Percentiles rank a stretch among this genome's conserved stretches.
These are phyloP conservation scores for Chlamydomonas incerta DNA, from an alignment of 139 green algal species.

Conservation along the genomic window DNA sequence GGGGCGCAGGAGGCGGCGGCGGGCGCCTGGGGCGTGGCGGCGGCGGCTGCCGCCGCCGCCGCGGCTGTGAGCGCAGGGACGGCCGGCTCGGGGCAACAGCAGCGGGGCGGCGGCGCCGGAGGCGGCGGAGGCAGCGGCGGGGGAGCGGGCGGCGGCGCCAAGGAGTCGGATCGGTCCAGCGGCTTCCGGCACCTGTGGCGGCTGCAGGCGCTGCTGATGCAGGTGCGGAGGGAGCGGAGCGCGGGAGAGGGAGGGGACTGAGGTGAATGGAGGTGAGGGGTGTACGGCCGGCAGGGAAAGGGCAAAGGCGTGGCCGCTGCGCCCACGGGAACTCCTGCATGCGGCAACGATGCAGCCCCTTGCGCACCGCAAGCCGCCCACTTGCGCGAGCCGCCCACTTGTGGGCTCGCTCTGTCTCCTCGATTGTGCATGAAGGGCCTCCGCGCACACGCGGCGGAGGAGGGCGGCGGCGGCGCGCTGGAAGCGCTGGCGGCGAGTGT, in stretches of 20 bases:
- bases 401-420: too few relatives aligned
- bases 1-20: not conserved
- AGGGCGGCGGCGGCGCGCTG: not conserved
- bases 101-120: not conserved
- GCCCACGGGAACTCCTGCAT: too few relatives aligned
- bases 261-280: not conserved
- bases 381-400: too few relatives aligned
- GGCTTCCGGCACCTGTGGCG: constrained; percentile 28
- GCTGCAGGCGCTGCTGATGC: constrained; percentile 38
- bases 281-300: too few relatives aligned
- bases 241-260: too few relatives aligned
- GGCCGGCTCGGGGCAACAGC: not conserved
- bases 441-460: not conserved
- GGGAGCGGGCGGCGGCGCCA: too few relatives aligned
- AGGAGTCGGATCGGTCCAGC: constrained; percentile 9
- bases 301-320: too few relatives aligned
- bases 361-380: too few relatives aligned
- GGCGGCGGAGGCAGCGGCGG: too few relatives aligned
- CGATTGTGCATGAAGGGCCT: too few relatives aligned
- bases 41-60: not conserved
- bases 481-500: not conserved
- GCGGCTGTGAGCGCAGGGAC: not conserved
- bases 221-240: not conserved
- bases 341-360: too few relatives aligned
- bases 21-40: not conserved